Conservation (phyloP, 176 grass and related monocot genomes). For the Zea mays region DNA sequence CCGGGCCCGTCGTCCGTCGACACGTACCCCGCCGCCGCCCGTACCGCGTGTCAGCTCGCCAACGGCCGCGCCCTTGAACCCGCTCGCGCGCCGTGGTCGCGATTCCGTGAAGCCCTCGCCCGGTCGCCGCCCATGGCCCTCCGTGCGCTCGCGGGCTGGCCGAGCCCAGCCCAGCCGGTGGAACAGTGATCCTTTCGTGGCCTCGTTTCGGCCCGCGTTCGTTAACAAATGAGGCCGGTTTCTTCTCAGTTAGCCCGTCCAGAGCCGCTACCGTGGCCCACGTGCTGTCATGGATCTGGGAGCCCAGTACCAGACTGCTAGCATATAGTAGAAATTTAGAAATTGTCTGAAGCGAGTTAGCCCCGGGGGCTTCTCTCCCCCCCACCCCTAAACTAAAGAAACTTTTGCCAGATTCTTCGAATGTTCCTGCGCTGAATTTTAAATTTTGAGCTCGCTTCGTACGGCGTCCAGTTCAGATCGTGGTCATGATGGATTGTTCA, state of each 20-base stretch:
- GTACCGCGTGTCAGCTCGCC: conserved; percentile 40
- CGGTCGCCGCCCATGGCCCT: not conserved
- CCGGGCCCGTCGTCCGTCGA: conserved; percentile 26
- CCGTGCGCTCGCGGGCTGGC: not conserved
- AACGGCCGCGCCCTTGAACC: not conserved
- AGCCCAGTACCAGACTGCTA: not conserved
- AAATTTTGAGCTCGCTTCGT: not conserved
- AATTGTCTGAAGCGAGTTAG: not conserved
- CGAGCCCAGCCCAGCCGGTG: not conserved
- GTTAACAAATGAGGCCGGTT: not conserved
- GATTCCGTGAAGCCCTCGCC: not conserved
- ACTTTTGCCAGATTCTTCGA: not conserved
- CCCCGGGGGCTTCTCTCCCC: no score
- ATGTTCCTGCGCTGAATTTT: conserved; percentile 14
- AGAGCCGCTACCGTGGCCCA: not conserved
- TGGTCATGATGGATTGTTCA: not conserved
- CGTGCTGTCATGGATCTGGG: not conserved
- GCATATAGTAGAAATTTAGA: not conserved
- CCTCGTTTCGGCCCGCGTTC: not conserved
- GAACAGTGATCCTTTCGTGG: not conserved
- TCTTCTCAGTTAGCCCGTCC: not conserved
- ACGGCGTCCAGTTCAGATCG: not conserved
- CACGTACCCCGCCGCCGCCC: conserved; percentile 44
- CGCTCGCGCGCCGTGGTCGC: not conserved
- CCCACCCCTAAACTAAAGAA: no score